Evolutionary conservation across 495 filamentous ascomycete genomes (phyloP).

Genomic region (Xylaria nigripes): DNA sequence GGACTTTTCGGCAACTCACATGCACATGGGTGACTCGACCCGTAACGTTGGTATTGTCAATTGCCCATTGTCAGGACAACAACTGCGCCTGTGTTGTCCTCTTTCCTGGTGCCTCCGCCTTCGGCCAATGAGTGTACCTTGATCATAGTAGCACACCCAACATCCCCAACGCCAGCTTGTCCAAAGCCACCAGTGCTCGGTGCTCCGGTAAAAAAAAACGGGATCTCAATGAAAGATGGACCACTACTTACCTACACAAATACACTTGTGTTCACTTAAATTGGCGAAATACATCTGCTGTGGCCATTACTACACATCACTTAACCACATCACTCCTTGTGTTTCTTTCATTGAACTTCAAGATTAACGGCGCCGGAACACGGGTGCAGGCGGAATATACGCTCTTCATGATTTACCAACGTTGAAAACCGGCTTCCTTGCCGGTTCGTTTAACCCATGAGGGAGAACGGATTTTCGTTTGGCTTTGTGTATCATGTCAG

Average conservation of each 20-base stretch:
- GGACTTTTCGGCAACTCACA: too few species aligned
- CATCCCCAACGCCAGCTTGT: not conserved
- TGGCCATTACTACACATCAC: not conserved
- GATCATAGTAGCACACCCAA: not conserved
- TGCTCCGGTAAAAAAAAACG: conserved; percentile 2
- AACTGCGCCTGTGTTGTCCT: too few species aligned
- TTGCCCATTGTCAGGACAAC: conserved; percentile 4
- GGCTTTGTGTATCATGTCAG: too few species aligned
- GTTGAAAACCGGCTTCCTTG: too few species aligned
- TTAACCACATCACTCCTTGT: not conserved
- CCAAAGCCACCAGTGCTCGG: conserved; percentile 4
- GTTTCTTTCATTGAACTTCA: not conserved
- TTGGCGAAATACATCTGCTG: conserved; percentile 6
- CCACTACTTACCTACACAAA: not conserved
- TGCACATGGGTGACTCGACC: too few species aligned
- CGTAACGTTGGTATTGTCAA: not conserved
- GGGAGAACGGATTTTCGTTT: too few species aligned
- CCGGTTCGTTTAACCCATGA: too few species aligned
- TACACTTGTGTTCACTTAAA: conserved; percentile 3
- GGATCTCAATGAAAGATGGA: not conserved
- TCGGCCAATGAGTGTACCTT: too few species aligned
- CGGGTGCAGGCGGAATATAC: not conserved
- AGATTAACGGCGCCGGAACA: not conserved
- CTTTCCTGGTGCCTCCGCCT: too few species aligned
- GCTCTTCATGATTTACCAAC: too few species aligned